These are phyloP conservation scores for Geoglossum glabrum DNA, from an alignment of 495 filamentous ascomycete species.

Conservation along the genomic window DNA sequence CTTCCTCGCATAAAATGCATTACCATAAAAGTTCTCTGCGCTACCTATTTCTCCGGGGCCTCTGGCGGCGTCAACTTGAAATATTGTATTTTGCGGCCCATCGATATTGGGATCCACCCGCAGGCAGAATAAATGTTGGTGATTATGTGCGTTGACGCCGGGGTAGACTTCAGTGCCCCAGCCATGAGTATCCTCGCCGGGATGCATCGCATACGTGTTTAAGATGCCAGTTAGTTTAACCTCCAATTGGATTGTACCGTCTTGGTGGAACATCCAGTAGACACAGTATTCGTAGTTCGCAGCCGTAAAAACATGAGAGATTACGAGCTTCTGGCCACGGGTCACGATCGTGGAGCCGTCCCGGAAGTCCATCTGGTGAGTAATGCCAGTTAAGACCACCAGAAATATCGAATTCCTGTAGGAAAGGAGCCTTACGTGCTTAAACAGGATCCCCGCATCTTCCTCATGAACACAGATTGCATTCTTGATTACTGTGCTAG, in stretches of 20 bases:
- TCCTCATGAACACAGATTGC: slow-evolving; percentile 97
- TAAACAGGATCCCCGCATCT: slow-evolving; percentile 83
- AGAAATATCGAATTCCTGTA: too few species aligned
- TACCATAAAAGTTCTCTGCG: slow-evolving; percentile 74
- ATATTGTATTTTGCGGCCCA: slow-evolving; percentile 68
- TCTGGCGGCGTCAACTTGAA: slow-evolving; percentile 53
- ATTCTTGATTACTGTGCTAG: slow-evolving; percentile 66
- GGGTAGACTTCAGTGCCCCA: slow-evolving; percentile 93
- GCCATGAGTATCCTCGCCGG: slow-evolving; percentile 65
- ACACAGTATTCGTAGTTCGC: slow-evolving; percentile 96
- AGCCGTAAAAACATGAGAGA: slow-evolving; percentile 89
- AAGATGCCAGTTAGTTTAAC: slow-evolving; percentile 91
- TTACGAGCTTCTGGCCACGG: slow-evolving; percentile 65
- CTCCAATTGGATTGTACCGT: slow-evolving; percentile 84
- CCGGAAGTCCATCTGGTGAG: slow-evolving; percentile 52
- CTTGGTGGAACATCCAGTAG: slow-evolving; percentile 88
- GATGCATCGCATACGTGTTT: slow-evolving; percentile 75
- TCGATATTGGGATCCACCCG: slow-evolving; percentile 82
- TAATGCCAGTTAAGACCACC: background rate
- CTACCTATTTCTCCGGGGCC: slow-evolving; percentile 53
- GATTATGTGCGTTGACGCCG: slow-evolving; percentile 68
- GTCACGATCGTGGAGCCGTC: slow-evolving; percentile 77
- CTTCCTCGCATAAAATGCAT: slow-evolving; percentile 84
- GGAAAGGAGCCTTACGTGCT: slow-evolving; percentile 32
- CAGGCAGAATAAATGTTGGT: slow-evolving; percentile 91